Conservation (phyloP, 2,329 filamentous ascomycete genomes). For the Delphinella strobiligena region DNA sequence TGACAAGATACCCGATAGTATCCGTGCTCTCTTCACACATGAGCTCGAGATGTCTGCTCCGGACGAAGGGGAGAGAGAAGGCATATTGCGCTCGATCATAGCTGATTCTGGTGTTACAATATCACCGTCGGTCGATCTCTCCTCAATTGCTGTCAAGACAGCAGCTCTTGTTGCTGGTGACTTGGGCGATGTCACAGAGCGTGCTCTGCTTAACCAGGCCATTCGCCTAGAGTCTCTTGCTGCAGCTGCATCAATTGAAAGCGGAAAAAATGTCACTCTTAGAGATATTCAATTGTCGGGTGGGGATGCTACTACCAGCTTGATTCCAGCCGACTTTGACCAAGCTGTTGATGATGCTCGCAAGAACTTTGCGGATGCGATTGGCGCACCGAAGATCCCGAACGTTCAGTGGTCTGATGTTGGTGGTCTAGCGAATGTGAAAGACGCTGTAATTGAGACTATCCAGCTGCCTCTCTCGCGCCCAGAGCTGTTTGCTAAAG, state of each 20-base stretch:
- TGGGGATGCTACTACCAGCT: slow-evolving; percentile 62
- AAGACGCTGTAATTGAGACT: slow-evolving; percentile 93
- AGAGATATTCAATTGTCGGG: slow-evolving; percentile 83
- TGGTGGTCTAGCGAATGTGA: slow-evolving; percentile 83
- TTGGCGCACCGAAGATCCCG: slow-evolving; percentile 94
- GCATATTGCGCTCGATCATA: slow-evolving; percentile 69
- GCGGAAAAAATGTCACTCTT: slow-evolving; percentile 35
- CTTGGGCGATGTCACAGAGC: slow-evolving; percentile 84
- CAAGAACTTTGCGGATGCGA: slow-evolving; percentile 96
- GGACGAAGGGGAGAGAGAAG: slow-evolving; percentile 83
- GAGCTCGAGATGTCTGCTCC: slow-evolving; percentile 89
- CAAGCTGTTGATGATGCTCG: slow-evolving; percentile 87
- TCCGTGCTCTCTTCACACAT: slow-evolving; percentile 85
- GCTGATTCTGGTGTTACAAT: slow-evolving; percentile 64
- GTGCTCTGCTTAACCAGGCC: slow-evolving; percentile 66
- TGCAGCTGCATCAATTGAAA: slow-evolving; percentile 26
- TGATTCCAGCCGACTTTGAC: slow-evolving; percentile 78
- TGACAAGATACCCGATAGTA: slow-evolving; percentile 82
- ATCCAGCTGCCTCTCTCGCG: slow-evolving; percentile 86
- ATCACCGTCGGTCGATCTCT: slow-evolving; percentile 71
- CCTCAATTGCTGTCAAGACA: slow-evolving; percentile 82
- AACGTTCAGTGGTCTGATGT: slow-evolving; percentile 96
- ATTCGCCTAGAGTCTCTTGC: slow-evolving; percentile 66
- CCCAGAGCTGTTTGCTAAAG: slow-evolving; percentile 89
- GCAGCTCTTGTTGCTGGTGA: slow-evolving; percentile 91